Base-by-base conservation (phyloP, 371 early-diverging fungal genomes). In the Chytridium lagenaria region DNA sequence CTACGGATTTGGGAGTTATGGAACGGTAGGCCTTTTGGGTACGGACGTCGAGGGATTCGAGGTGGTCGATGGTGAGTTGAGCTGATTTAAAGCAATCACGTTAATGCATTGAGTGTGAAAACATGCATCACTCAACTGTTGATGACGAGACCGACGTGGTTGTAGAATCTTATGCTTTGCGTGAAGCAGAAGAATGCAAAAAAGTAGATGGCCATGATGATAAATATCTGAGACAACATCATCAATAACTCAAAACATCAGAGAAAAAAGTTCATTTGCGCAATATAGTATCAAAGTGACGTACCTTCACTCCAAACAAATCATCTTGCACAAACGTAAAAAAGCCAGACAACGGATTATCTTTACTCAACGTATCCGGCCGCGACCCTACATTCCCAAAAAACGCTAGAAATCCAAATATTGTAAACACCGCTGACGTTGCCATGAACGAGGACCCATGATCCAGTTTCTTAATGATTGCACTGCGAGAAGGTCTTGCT, bases 381-480 rank as follows among this genome's bases (percentile, higher is more conserved):
- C 67, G 61, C 28, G 69, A 71, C 1, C 69, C 75, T 2, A 77
- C 55, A 12, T 65, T 72, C 10, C 69, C 70, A 1, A 83, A 30
- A 51, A 83, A 78, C 12, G 83, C 73, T 16, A 78, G 31, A 31
- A 77, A 55, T 19, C 79, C 75, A 50, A 78, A 73, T 10, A 78
- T 71, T 52, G 80, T 57, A 40, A 70, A 59, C 31, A 80, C 67
- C 28, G 74, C 67, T 1, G 77, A 71, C 3, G 81, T 70, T 30
- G 80, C 83, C 10, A 83, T 68, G 38, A 80, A 57, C 0, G 79
- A 77, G 5, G 83, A 40, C 7, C 83, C 74, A 83, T 75, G 49
- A 83, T 78, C 66, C 75, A 77, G 68, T 83, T 83, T 2, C 83
- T 70, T n/a, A 83, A 76, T 2, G 80, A 77, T 44, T 83, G 81